Evolutionary conservation across 805 yeast genomes (phyloP), one percentile per base, ranked within the genome.

Genomic region (Yamadazyma phyllophila): DNA sequence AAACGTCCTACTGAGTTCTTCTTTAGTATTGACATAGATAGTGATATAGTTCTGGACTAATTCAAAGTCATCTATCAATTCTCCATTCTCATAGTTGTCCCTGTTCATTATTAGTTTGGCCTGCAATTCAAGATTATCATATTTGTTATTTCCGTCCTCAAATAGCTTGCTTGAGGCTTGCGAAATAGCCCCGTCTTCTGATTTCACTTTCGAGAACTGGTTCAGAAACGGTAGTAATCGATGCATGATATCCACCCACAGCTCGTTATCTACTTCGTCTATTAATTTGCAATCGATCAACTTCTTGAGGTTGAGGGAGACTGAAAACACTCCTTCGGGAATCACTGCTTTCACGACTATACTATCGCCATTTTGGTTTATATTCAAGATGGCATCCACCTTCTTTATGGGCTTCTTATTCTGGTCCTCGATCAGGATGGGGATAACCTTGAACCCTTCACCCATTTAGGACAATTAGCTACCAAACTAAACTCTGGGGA

Each of bases 1-100:
- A 9, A 58, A 50, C 0, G 68, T 62, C 9, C 58, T 47, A 1
- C 67, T 61, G 11, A 66, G 44, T 36, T 52, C 54, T 7, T 57
- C 61, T 1, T 41, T 49, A 7, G 65, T 59, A 43, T 61, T 52
- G 10, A 62, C 47, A 26, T 49, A 51, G 7, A 62, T 45, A 3
- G 56, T 48, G 7, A 62, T 34, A n/a, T 44, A 44, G 13, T 52
- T 53, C 17, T 54, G 50, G 12, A 54, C 50, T 7, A 56, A 53
- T 8, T 52, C 55, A 13, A 59, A 66, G 2, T 53, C 60, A 7
- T 61, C 64, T 10, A 51, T 39, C 36, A 66, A 52, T 13, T 58
- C 62, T 1, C 57, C 55, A 17, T 52, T 54, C 1, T 36, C 40
- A 39, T 62, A 62, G 44, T 61, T 59, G 20, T 56, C 54, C 26